Conservation (phyloP, 2,329 filamentous ascomycete species). For the Epichloe coenophiala region DNA sequence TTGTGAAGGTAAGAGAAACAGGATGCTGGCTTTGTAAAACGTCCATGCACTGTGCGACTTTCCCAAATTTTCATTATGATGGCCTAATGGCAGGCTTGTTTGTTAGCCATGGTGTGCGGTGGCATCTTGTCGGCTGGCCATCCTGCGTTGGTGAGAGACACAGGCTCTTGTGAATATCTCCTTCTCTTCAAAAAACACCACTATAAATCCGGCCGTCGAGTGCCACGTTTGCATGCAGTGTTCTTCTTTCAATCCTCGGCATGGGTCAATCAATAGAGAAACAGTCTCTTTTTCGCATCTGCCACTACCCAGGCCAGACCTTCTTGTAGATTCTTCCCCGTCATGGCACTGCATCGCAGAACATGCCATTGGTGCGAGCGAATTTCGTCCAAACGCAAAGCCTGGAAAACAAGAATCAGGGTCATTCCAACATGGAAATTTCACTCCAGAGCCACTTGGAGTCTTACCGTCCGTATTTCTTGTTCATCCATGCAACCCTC, state of each 20-base stretch:
- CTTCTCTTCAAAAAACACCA: neutral
- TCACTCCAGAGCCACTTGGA: neutral
- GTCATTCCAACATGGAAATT: neutral
- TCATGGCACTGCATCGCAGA: conserved; percentile 86
- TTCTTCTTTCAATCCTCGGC: neutral
- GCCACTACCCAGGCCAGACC: conserved; percentile 92
- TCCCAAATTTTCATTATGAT: neutral
- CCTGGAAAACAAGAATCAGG: conserved; percentile 27
- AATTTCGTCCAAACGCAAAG: conserved; percentile 67
- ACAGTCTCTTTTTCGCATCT: conserved; percentile 87
- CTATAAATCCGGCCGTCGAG: neutral
- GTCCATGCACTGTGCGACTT: neutral
- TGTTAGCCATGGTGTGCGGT: neutral
- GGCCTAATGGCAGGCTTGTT: neutral
- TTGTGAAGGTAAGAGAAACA: neutral
- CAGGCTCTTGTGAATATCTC: neutral
- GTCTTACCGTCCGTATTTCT: conserved; percentile 60
- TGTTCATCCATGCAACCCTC: conserved; percentile 74
- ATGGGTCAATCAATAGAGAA: conserved; percentile 55
- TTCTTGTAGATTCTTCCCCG: conserved; percentile 73
- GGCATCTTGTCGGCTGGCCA: neutral
- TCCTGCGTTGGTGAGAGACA: neutral
- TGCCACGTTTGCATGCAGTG: neutral
- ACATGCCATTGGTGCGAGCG: conserved; percentile 91
- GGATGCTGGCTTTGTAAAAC: neutral